Base-by-base conservation (phyloP, 345 rosid species). In the Clausena lansium region DNA sequence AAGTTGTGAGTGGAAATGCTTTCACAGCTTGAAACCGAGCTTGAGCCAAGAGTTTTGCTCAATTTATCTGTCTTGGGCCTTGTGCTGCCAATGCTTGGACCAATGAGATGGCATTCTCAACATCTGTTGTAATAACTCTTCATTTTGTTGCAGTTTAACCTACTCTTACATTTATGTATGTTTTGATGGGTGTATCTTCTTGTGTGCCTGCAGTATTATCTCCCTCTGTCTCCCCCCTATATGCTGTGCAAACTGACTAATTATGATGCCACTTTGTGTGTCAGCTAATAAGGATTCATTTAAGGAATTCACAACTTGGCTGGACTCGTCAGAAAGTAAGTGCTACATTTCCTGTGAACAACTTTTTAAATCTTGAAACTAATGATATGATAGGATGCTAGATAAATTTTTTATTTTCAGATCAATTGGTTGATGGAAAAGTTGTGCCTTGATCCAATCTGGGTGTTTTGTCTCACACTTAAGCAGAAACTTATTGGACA, bases 321-420 rank as follows among this genome's bases (percentile, higher is more conserved):
- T 90, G 94, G 92, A 86, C 89, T 70, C 87, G 92, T 25, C 94
- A 90, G 78, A 88, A 90, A 77, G 94, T 90, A 78, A 86, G 88
- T 81, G 61, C 33, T 35, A 24, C 47, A 38, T 79, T 57, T 35
- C 55, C 58, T 39, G 11, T 7, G 27, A 30, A 59, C 15, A 27
- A 35, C 36, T 57, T 13, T 30, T 17, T 78, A 57, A 10, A 36
- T 58, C 59, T 77, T 54, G 25, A 64, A 58, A 57, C 35, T 52
- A 67, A 64, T 28, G 22, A 47, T 33, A 73, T 67, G 41, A 67
- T 35, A 59, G 52, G 68, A 70, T 76, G 80, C 74, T 80, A 59
- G 78, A 71, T 71, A 78, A 35, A 68, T 64, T 47, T 47, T 19
- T 39, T 79, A 57, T 71, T 32, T 58, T 69, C 55, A 41, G 74